Base-by-base conservation (phyloP, 495 filamentous ascomycete genomes). In the Massariosphaeria phaeospora region DNA sequence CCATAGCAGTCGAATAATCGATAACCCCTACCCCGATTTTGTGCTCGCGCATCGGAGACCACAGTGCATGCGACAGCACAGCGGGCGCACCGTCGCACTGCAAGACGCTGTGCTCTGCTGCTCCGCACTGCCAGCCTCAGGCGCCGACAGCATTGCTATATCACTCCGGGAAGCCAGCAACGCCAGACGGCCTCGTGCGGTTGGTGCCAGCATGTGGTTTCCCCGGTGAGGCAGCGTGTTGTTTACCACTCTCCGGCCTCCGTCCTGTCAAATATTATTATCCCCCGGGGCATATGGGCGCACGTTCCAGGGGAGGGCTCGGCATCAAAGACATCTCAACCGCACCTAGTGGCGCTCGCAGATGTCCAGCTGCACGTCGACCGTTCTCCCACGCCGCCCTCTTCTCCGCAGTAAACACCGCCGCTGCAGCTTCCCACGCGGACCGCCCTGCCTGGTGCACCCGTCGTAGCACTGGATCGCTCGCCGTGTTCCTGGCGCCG, bases 201-300 rank as follows among this genome's bases (percentile, higher is more conserved):
- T n/a, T n/a, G n/a, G n/a, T n/a, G n/a, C n/a, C n/a, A n/a, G n/a
- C n/a, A n/a, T n/a, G n/a, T n/a, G n/a, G n/a, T 54, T 63, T 63
- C 27, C 59, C 59, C 36, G 55, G 59, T 44, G 54, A 62, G 52
- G 44, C 17, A 7, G 42, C 30, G 52, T 58, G 59, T 63, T 58
- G 49, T 58, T 20, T n/a, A n/a, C n/a, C n/a, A n/a, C n/a, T n/a
- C n/a, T n/a, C n/a, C n/a, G n/a, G n/a, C n/a, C n/a, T n/a, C n/a
- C n/a, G n/a, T n/a, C n/a, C n/a, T n/a, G n/a, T n/a, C n/a, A 46
- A 35, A 52, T 54, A 34, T 58, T 48, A 40, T 59, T 54, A 59
- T 48, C 43, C 54, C 17, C 34, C 51, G 43, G 52, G 35, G 55
- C 51, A 42, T 40, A 55, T 27, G 18, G 50, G 45, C 51, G 39